Base-by-base conservation (phyloP, 306 rosid species). In the Cucurbita moschata region DNA sequence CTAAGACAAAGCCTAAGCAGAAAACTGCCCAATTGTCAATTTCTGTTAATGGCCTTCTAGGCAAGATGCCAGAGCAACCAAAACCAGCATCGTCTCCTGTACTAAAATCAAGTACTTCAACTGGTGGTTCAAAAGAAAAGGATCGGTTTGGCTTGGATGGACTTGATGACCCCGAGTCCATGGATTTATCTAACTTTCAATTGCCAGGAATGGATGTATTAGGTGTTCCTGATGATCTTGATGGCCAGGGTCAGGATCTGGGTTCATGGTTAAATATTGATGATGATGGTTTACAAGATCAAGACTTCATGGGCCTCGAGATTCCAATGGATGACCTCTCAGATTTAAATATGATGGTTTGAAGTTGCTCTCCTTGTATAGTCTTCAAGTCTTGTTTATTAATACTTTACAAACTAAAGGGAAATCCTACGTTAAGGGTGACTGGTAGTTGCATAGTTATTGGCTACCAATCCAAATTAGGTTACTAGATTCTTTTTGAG, bases 301-400 rank as follows among this genome's bases (percentile, higher is more conserved):
- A 91, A 18, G 99, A 95, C 81, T 95, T 88, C 81, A 83, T 95
- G 96, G 99, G 99, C 79, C 99, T 95, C 83, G 97, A 91, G 84
- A 95, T 95, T 83, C 99, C 99, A 44, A 95, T 95, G 99, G 99
- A 95, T 77, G 99, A 95, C 86, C 99, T 95, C 75, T 46, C 97
- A 72, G 97, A 95, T 85, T 86, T 95, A 79, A 91, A 95, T 85
- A 89, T 95, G 97, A 86, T 92, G 87, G 93, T 89, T 82, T 95
- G 91, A 91, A 85, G 96, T 89, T 87, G 92, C 88, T 75, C 83
- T 87, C 89, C 84, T 78, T 94, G 96, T 90, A 94, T 89, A 94
- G 96, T 85, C 51, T 64, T 40, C 71, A 40, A 40, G 51, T 40
- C 91, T 85, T 87, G 89, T 89, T 89, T 88, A 87, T 84, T 90